Percentiles rank a stretch among this genome's conserved stretches.
phyloP scores from a whole-genome alignment of 208 protist genomes.

The Acanthamoeba sp. region DNA sequence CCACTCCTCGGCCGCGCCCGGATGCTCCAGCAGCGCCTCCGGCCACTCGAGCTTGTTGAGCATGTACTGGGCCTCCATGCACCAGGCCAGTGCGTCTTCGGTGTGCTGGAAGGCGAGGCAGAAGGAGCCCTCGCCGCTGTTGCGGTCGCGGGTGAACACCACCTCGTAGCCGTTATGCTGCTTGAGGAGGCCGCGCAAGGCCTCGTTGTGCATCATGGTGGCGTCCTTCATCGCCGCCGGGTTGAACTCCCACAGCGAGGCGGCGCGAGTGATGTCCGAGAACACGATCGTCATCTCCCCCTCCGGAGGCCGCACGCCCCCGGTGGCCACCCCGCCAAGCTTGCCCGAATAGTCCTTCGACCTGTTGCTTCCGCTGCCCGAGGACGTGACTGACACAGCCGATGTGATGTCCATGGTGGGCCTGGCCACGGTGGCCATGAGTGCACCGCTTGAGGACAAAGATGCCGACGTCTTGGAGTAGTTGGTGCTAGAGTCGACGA shows the following conservation, averaged over 20 bases:
- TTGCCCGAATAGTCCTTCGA: neutral
- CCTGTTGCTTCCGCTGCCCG: neutral
- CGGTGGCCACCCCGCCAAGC: neutral
- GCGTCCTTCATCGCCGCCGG: slow-evolving; percentile 41
- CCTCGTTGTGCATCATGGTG: slow-evolving; percentile 40
- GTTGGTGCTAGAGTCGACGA: neutral
- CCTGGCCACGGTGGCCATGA: neutral
- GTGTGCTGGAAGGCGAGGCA: slow-evolving; percentile 31
- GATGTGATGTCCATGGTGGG: neutral
- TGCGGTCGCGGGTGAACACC: slow-evolving; percentile 13
- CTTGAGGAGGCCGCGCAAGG: neutral
- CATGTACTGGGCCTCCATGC: neutral
- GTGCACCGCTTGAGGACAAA: neutral
- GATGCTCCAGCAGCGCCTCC: slow-evolving; percentile 23
- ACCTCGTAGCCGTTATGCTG: slow-evolving; percentile 47
- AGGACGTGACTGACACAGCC: neutral
- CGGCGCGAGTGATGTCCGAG: slow-evolving; percentile 39
- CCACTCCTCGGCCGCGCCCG: slow-evolving; percentile 54
- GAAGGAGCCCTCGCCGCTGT: slow-evolving; percentile 70
- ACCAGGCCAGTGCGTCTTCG: neutral
- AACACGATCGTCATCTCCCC: slow-evolving; percentile 45
- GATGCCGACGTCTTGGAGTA: neutral
- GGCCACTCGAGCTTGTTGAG: slow-evolving; percentile 12
- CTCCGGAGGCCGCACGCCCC: neutral
- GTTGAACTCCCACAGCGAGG: slow-evolving; percentile 67